Conservation (phyloP, 257 asterid genomes). For the Penstemon eatonii region DNA sequence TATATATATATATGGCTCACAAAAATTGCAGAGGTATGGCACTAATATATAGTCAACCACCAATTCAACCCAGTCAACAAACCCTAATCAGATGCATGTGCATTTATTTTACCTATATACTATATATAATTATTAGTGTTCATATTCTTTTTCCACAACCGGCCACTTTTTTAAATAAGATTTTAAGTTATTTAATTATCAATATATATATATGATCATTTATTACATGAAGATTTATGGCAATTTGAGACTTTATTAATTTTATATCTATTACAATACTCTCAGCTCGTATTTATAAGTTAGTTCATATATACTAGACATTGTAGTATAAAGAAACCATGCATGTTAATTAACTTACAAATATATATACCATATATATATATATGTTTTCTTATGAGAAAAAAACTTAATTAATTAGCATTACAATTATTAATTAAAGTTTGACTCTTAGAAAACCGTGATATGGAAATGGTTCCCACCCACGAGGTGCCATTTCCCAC, state of each 20-base stretch:
- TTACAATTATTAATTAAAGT: constrained; percentile 16
- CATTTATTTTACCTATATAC: neutral
- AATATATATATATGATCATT: no score
- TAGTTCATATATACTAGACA: neutral
- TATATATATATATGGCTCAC: constrained; percentile 5
- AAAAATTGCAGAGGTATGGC: constrained; percentile 19
- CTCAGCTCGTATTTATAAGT: neutral
- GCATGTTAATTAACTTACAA: no score
- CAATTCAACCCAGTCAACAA: constrained; percentile 27
- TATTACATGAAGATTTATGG: neutral
- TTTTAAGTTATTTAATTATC: neutral
- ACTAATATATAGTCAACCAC: constrained; percentile 20
- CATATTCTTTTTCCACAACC: neutral
- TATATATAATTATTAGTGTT: neutral
- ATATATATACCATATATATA: no score
- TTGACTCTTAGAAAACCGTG: constrained; percentile 63
- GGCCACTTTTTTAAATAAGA: neutral
- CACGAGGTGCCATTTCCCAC: constrained; percentile 45
- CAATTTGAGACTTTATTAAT: neutral
- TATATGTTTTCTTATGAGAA: no score
- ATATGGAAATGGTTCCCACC: constrained; percentile 23
- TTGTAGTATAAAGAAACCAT: neutral
- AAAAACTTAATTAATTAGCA: neutral
- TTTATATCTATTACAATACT: no score
- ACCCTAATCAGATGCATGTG: constrained; percentile 29